Evolutionary conservation across 805 yeast species (phyloP).

Genomic region (Kregervanrija delftensis): DNA sequence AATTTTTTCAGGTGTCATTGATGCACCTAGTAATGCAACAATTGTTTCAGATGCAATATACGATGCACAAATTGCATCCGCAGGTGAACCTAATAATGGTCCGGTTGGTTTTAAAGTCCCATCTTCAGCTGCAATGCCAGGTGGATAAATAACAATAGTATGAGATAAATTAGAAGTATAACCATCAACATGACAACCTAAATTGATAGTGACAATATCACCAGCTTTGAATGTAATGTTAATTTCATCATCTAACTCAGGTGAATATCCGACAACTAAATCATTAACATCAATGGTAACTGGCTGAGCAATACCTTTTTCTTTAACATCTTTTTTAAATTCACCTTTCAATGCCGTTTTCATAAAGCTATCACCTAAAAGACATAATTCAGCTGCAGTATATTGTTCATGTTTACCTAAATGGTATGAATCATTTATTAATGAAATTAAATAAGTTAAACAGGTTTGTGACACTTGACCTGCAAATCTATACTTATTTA

Average conservation of each 20-base stretch:
- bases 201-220: conserved; percentile 74
- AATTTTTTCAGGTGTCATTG: conserved; percentile 68
- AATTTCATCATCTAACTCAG: conserved; percentile 71
- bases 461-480: conserved; percentile 87
- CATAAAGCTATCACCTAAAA: conserved; percentile 74
- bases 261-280: conserved; percentile 72
- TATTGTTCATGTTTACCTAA: conserved; percentile 40
- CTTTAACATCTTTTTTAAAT: conserved; percentile 60
- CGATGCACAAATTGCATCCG: conserved; percentile 86
- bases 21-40: conserved; percentile 65
- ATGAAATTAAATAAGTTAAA: conserved; percentile 53
- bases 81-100: conserved; percentile 76
- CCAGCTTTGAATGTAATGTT: conserved; percentile 55
- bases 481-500: conserved; percentile 82
- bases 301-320: conserved; percentile 93
- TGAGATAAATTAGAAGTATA: conserved; percentile 85
- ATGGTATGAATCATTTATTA: conserved; percentile 73
- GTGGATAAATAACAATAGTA: conserved; percentile 78
- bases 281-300: conserved; percentile 82
- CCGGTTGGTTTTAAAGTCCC: conserved; percentile 50
- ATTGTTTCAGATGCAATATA: conserved; percentile 86
- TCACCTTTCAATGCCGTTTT: conserved; percentile 49
- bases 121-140: conserved; percentile 32
- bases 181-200: conserved; percentile 94
- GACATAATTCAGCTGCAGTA: conserved; percentile 66